Conservation (phyloP, 305 asterid species). For the Fraxinus baroniana region DNA sequence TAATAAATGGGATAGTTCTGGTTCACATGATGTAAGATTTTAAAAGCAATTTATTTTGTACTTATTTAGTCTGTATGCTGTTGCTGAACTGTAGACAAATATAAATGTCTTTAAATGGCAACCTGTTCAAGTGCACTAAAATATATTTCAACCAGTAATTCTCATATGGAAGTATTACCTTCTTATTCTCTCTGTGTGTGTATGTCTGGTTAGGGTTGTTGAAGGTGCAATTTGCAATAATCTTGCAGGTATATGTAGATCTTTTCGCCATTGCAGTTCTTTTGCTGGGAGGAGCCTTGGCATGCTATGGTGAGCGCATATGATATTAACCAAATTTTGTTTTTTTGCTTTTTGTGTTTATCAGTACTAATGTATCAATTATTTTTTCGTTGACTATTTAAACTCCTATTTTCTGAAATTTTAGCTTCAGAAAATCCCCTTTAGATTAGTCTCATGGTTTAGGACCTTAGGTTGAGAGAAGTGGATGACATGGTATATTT, state of each 20-base stretch:
- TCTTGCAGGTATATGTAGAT: constrained; percentile 77
- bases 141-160: background rate
- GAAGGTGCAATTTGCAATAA: background rate
- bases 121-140: background rate
- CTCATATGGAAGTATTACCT: background rate
- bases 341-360: background rate
- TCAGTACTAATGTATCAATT: background rate
- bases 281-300: constrained; percentile 83
- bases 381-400: background rate
- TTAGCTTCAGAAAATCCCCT: background rate
- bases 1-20: background rate
- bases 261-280: constrained; percentile 61
- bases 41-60: background rate
- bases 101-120: background rate
- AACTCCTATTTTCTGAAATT: background rate
- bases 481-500: background rate
- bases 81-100: background rate
- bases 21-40: background rate
- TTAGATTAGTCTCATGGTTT: background rate
- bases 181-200: background rate
- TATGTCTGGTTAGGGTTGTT: background rate
- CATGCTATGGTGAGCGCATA: constrained; percentile 72
- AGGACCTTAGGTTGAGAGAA: background rate
- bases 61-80: background rate
- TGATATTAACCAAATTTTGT: background rate